Evolutionary conservation across 1,139 yeast species (phyloP).

Genomic region (Pichia sp.): DNA sequence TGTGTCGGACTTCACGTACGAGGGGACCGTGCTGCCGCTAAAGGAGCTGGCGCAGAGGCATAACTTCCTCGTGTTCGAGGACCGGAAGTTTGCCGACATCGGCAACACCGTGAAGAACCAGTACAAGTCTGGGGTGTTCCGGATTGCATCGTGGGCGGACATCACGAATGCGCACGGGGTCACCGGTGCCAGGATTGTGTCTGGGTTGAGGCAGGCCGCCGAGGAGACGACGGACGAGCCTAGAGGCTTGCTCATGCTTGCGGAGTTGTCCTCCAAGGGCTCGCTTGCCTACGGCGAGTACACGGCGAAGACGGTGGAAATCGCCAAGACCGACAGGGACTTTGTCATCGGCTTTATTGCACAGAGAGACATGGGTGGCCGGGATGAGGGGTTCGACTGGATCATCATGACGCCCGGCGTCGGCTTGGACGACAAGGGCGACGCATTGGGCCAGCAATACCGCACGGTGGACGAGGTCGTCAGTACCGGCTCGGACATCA

Average conservation of each 20-base stretch:
- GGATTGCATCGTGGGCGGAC: constrained; percentile 91
- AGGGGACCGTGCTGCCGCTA: constrained; percentile 71
- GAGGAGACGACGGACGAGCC: constrained; percentile 56
- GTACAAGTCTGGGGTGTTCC: constrained; percentile 84
- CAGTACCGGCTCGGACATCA: constrained; percentile 80
- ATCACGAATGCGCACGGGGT: constrained; percentile 97
- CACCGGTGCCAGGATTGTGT: constrained; percentile 90
- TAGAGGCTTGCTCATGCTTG: constrained; percentile 90
- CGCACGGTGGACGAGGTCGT: constrained; percentile 81
- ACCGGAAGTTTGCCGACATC: constrained; percentile 96
- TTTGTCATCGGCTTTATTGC: constrained; percentile 97
- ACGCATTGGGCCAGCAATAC: constrained; percentile 92
- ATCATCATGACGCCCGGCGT: constrained; percentile 97
- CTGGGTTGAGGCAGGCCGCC: constrained; percentile 84
- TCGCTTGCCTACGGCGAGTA: constrained; percentile 90
- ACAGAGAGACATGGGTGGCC: constrained; percentile 80
- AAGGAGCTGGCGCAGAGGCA: constrained; percentile 67
- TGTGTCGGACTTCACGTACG: constrained; percentile 80
- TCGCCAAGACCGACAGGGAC: constrained; percentile 80
- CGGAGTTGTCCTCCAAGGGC: constrained; percentile 92
- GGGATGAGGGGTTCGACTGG: constrained; percentile 88
- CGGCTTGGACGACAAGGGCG: constrained; percentile 97
- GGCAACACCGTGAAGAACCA: constrained; percentile 98
- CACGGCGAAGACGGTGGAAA: constrained; percentile 79
- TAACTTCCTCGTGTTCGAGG: constrained; percentile 86